Evolutionary conservation across 2,329 filamentous ascomycete species (phyloP), one percentile per base, ranked within the genome.

Genomic region (Aureobasidium leucospermi): DNA sequence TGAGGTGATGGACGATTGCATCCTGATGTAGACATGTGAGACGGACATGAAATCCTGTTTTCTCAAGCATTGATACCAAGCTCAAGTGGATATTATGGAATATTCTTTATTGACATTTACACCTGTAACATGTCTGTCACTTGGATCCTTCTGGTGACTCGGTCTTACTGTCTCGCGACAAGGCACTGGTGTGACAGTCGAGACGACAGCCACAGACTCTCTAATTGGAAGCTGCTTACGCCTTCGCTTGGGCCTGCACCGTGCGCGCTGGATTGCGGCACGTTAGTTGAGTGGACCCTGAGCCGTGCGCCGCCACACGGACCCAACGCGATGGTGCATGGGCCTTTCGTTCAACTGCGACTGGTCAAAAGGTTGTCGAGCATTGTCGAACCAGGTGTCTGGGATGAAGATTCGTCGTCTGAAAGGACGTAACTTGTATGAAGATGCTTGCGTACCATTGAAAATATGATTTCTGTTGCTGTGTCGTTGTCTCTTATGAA

Each of bases 81-180:
- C 15, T 31, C 19, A 28, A 28, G 29, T 31, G 42, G 1, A 23
- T 31, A 32, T 31, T 31, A 42, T 32, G 38, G 36, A 42, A 42
- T 53, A 7, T 16, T 42, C 23, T 32, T 23, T 32, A 9, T n/a
- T 39, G 34, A 13, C 29, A 51, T 6, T 31, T 29, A 42, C 49
- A 53, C 38, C 49, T 53, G 49, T 53, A 53, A 42, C 49, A 19
- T 10, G 19, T 32, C 36, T 53, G 38, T 53, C 49, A 42, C 49
- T 53, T 15, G 2, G 19, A 32, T 32, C 38, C 38, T 42, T 53
- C n/a, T 23, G 19, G 2, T 11, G 19, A 45, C 31, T 43, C n/a
- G 23, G 11, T 4, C 39, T 19, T 13, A 28, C 19, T 52, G 48
- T 52, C 48, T 52, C 34, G 23, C 23, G 9, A 10, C 16, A 42